Percentiles rank a stretch among this genome's conserved stretches.
Conservation (phyloP, 192 early-diverging fungal species). For the Coemansia sp. region DNA sequence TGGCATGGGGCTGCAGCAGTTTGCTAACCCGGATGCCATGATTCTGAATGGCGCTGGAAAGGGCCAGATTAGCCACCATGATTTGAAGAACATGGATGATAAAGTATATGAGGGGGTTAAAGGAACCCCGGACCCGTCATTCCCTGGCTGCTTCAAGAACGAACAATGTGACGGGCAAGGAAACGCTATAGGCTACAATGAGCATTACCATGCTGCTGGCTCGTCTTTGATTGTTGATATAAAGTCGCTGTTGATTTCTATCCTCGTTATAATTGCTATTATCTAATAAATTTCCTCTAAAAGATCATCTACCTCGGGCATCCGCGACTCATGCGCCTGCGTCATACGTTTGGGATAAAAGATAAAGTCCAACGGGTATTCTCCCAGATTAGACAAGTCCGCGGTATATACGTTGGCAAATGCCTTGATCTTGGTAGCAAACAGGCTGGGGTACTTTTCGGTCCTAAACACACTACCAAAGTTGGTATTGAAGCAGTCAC, state of each 20-base stretch:
- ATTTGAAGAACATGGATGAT: constrained; percentile 33
- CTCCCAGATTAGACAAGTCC: constrained; percentile 53
- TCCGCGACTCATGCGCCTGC: constrained; percentile 55
- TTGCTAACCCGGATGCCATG: constrained; percentile 25
- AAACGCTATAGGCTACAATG: neutral
- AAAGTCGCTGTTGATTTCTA: too few relatives aligned
- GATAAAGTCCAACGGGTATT: constrained; percentile 59
- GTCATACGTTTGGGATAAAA: constrained; percentile 62
- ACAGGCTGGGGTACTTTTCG: constrained; percentile 59
- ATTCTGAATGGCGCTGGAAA: constrained; percentile 40
- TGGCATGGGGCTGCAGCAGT: constrained; percentile 24
- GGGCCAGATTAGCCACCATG: constrained; percentile 37
- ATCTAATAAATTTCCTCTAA: constrained; percentile 22
- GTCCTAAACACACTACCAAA: constrained; percentile 66
- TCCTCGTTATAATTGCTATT: too few relatives aligned
- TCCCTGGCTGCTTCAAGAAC: constrained; percentile 34
- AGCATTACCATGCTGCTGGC: too few relatives aligned
- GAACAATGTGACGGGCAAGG: constrained; percentile 17
- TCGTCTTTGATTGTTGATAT: too few relatives aligned
- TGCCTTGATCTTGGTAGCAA: constrained; percentile 59
- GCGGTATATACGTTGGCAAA: constrained; percentile 57
- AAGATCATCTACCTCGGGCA: constrained; percentile 50
- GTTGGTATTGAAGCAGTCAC: constrained; percentile 55
- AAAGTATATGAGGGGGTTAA: constrained; percentile 19
- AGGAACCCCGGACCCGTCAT: constrained; percentile 37